Evolutionary conservation across 2,329 filamentous ascomycete species (phyloP).

Genomic region (Aphanocladium album): DNA sequence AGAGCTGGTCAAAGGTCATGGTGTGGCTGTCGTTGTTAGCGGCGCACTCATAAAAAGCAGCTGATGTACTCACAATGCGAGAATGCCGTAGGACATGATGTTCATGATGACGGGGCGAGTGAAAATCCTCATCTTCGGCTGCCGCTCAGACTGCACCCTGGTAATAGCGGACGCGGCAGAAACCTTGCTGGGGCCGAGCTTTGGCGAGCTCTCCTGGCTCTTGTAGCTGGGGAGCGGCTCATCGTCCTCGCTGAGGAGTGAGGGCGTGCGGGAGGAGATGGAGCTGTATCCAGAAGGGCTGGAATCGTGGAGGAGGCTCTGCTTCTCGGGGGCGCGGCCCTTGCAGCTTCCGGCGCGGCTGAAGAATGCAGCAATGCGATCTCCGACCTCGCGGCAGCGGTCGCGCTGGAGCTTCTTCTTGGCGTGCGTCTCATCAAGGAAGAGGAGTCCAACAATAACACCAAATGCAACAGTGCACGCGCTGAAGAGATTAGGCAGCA

Average conservation of each 20-base stretch:
- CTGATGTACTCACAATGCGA: conserved; percentile 75
- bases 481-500: conserved; percentile 89
- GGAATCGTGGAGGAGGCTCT: conserved; percentile 59
- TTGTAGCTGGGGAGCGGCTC: conserved; percentile 66
- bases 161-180: conserved; percentile 16
- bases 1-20: conserved; percentile 90
- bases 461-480: conserved; percentile 71
- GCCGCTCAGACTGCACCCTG: conserved; percentile 16
- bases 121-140: conserved; percentile 54
- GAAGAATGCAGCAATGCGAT: conserved; percentile 55
- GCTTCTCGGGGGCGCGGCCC: conserved; percentile 47
- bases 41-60: neutral
- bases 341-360: conserved; percentile 27
- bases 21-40: conserved; percentile 62
- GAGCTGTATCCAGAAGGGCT: conserved; percentile 60
- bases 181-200: conserved; percentile 31
- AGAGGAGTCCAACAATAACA: conserved; percentile 73
- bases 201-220: conserved; percentile 52
- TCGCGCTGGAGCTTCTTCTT: conserved; percentile 74
- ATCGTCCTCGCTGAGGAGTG: conserved; percentile 33
- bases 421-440: conserved; percentile 90
- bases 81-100: conserved; percentile 83
- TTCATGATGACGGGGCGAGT: conserved; percentile 80
- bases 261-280: conserved; percentile 18
- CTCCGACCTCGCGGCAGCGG: conserved; percentile 68